Conservation (phyloP, 1,139 yeast genomes). For the Chernovozyma sophiae-reginae region DNA sequence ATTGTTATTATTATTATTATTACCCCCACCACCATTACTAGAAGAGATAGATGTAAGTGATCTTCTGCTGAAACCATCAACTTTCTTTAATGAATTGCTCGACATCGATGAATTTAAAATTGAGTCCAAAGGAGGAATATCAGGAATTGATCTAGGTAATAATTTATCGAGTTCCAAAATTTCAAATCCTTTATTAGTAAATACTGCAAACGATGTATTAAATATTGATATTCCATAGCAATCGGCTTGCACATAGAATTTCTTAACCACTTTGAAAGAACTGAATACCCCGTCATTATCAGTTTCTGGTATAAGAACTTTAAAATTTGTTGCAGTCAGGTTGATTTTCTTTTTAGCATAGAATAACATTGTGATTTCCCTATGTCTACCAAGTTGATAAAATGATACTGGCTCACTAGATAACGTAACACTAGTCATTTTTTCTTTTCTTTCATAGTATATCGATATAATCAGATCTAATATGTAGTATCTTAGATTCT, state of each 20-base stretch:
- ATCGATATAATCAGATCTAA: constrained; percentile 42
- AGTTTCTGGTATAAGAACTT: constrained; percentile 47
- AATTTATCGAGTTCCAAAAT: constrained; percentile 58
- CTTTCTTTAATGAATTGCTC: constrained; percentile 14
- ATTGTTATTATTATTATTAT: too few species aligned
- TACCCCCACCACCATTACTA: too few species aligned
- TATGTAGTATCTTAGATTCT: constrained; percentile 57
- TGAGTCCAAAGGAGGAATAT: constrained; percentile 25
- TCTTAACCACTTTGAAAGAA: constrained; percentile 45
- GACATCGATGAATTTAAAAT: not conserved
- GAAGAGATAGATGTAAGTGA: constrained; percentile 3
- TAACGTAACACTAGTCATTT: constrained; percentile 29
- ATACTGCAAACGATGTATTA: constrained; percentile 61
- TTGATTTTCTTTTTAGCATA: constrained; percentile 48
- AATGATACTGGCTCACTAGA: constrained; percentile 41
- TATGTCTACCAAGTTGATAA: constrained; percentile 60
- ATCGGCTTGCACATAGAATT: constrained; percentile 49
- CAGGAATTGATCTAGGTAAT: constrained; percentile 55
- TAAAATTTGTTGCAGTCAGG: constrained; percentile 46
- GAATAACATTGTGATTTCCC: constrained; percentile 55
- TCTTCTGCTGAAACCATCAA: constrained; percentile 32
- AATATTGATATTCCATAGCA: constrained; percentile 55
- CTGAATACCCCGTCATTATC: constrained; percentile 50
- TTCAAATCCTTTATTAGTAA: constrained; percentile 67
- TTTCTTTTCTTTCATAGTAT: constrained; percentile 31